Conservation (phyloP, 768 basidiomycete species). For the Termitomyces sp. region DNA sequence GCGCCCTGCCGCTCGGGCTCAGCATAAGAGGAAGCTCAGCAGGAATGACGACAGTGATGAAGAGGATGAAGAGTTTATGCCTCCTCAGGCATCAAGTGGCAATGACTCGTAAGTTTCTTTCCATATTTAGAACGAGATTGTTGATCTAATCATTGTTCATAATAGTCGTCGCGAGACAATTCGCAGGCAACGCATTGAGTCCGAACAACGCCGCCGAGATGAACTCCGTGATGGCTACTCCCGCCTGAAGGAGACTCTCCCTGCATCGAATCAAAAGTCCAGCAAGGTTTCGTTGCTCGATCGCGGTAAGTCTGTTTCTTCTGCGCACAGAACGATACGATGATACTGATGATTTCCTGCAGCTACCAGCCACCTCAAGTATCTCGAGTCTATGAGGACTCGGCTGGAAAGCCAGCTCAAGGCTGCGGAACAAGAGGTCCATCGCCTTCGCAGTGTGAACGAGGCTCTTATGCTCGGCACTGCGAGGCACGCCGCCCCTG, state of each 20-base stretch:
- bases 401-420: constrained; percentile 75
- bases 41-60: constrained; percentile 70
- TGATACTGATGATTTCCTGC: constrained; percentile 14
- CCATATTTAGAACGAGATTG: neutral
- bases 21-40: constrained; percentile 41
- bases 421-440: constrained; percentile 76
- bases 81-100: constrained; percentile 36
- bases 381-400: constrained; percentile 77
- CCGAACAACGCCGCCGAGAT: constrained; percentile 87
- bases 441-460: constrained; percentile 80
- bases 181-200: constrained; percentile 90
- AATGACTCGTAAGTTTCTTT: constrained; percentile 48
- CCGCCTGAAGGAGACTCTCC: constrained; percentile 86
- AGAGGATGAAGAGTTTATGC: constrained; percentile 74
- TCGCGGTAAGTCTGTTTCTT: constrained; percentile 49
- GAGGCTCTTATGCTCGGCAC: constrained; percentile 88
- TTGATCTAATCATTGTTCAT: constrained; percentile 1
- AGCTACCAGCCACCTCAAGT: constrained; percentile 85
- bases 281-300: constrained; percentile 91
- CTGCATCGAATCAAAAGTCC: constrained; percentile 87
- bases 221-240: constrained; percentile 92
- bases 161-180: constrained; percentile 80
- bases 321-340: constrained; percentile 4
- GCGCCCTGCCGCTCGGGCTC: constrained; percentile 47
- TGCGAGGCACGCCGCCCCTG: constrained; percentile 61